Evolutionary conservation across 106 monocot species (phyloP).

Genomic region (Dendrobium catenatum): DNA sequence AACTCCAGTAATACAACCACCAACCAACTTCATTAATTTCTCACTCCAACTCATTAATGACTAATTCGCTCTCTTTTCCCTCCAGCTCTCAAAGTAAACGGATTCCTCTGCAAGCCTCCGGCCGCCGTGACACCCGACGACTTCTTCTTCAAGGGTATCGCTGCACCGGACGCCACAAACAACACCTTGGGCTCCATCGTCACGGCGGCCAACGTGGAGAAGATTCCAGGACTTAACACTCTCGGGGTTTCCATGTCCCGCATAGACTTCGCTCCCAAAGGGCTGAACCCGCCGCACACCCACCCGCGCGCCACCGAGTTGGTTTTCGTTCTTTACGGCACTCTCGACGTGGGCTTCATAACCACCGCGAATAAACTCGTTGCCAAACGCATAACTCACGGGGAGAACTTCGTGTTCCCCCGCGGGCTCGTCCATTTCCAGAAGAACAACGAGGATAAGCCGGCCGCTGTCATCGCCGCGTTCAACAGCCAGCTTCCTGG

Average conservation of each 20-base stretch:
- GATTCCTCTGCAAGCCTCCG: constrained; percentile 46
- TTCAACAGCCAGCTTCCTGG: constrained; percentile 59
- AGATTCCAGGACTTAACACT: constrained; percentile 3
- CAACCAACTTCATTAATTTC: too few relatives aligned
- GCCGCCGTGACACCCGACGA: neutral
- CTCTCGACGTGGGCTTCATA: constrained; percentile 28
- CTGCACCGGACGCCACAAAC: constrained; percentile 5
- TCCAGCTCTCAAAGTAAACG: constrained; percentile 46
- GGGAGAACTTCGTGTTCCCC: constrained; percentile 24
- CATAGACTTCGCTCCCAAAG: constrained; percentile 21
- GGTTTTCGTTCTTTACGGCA: constrained; percentile 25
- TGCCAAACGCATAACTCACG: constrained; percentile 12
- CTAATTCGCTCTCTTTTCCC: neutral
- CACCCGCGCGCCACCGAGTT: constrained; percentile 35
- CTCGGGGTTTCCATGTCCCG: constrained; percentile 4
- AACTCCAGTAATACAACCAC: constrained; percentile 22
- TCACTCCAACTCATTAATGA: too few relatives aligned
- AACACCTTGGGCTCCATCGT: constrained; percentile 11
- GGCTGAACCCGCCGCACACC: constrained; percentile 44
- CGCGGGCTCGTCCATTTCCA: constrained; percentile 24
- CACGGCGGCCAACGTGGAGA: neutral
- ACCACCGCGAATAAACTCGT: constrained; percentile 26
- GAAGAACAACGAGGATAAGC: constrained; percentile 16
- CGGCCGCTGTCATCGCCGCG: constrained; percentile 23
- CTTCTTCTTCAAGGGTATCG: constrained; percentile 5